Conservation (phyloP, 1,139 yeast species). For the Komagataea norvegica region DNA sequence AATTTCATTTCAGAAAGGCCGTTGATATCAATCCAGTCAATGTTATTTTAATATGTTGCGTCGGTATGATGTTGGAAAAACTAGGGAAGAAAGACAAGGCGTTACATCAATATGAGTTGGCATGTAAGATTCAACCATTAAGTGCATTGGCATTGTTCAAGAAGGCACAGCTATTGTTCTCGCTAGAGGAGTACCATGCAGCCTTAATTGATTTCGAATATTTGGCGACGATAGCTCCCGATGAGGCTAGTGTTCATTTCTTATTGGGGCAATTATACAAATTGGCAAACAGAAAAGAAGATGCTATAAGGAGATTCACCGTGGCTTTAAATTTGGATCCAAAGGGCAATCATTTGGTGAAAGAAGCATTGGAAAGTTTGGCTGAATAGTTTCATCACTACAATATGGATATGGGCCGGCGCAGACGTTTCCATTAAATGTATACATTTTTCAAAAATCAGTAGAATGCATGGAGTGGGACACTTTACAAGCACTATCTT, state of each 20-base stretch:
- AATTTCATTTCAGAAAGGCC: constrained; percentile 83
- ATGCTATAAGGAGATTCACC: constrained; percentile 83
- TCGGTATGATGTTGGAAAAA: constrained; percentile 90
- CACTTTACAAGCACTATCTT: too few species aligned
- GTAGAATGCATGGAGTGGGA: too few species aligned
- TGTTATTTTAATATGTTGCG: constrained; percentile 84
- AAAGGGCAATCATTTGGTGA: constrained; percentile 81
- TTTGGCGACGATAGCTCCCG: constrained; percentile 67
- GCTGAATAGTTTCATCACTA: constrained; percentile 4
- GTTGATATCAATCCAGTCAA: constrained; percentile 86
- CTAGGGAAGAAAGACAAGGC: constrained; percentile 68
- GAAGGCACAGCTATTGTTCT: constrained; percentile 75
- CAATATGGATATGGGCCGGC: neutral
- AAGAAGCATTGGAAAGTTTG: constrained; percentile 69
- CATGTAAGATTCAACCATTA: constrained; percentile 78
- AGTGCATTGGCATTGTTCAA: constrained; percentile 87
- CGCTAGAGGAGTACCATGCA: constrained; percentile 63
- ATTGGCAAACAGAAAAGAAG: constrained; percentile 64
- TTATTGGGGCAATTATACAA: constrained; percentile 83
- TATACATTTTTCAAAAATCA: too few species aligned
- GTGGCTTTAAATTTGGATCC: constrained; percentile 91
- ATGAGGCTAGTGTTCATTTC: constrained; percentile 91
- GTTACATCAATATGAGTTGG: constrained; percentile 74
- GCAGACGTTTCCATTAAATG: too few species aligned
- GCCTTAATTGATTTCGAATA: constrained; percentile 74